Evolutionary conservation across 768 basidiomycete species (phyloP).

Genomic region (Kwoniella sp.): DNA sequence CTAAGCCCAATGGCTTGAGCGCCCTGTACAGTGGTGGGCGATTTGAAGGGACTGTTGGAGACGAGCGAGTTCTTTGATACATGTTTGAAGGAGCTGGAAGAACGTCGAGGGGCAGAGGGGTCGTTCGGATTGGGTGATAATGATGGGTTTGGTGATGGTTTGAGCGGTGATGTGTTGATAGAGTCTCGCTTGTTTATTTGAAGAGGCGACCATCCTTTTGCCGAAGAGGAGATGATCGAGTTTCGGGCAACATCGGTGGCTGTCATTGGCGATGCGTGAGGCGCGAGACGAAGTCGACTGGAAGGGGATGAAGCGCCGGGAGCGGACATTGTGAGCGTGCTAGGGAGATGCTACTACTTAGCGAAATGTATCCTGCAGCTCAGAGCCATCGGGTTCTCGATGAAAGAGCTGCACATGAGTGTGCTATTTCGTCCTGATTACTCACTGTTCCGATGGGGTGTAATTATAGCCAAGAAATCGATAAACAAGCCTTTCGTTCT

Average conservation of each 20-base stretch:
- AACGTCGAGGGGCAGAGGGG: conserved; percentile 43
- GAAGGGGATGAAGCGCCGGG: conserved; percentile 27
- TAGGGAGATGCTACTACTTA: too few relatives aligned
- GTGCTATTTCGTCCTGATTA: neutral
- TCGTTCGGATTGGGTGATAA: conserved; percentile 19
- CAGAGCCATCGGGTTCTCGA: too few relatives aligned
- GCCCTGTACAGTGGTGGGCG: conserved; percentile 35
- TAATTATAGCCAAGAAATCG: neutral
- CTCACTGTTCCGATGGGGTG: neutral
- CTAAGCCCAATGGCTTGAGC: conserved; percentile 39
- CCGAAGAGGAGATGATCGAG: conserved; percentile 53
- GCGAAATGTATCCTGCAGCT: neutral
- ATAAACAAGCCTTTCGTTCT: neutral
- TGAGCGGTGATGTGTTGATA: conserved; percentile 34
- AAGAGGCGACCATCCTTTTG: conserved; percentile 56
- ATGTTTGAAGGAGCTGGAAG: conserved; percentile 57
- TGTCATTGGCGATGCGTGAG: conserved; percentile 23
- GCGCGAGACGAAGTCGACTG: conserved; percentile 23
- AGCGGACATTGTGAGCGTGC: conserved; percentile 20
- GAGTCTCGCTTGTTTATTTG: conserved; percentile 54
- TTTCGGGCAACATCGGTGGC: conserved; percentile 38
- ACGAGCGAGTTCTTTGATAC: conserved; percentile 56
- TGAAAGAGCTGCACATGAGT: neutral
- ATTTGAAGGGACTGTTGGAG: conserved; percentile 56
- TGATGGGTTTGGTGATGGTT: conserved; percentile 32